phyloP scores from a whole-genome alignment of 176 grass and related monocot species.

The Echinochloa phyllopogon region DNA sequence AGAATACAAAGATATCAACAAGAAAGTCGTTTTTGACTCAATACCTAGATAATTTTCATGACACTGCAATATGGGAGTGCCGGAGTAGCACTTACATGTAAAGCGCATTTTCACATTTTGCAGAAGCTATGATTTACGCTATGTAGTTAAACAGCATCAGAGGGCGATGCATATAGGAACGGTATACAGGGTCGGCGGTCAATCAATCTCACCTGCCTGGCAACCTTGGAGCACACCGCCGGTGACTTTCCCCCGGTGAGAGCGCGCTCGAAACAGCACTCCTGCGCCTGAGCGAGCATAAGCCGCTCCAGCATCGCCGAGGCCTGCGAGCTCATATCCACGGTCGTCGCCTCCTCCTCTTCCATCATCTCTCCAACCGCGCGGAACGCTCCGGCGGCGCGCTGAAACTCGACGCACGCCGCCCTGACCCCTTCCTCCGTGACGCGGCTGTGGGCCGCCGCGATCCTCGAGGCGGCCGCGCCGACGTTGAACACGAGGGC shows the following conservation, averaged over 20 bases:
- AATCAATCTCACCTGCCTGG: conserved; percentile 63
- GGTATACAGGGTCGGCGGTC: neutral
- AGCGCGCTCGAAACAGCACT: conserved; percentile 88
- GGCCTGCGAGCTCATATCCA: conserved; percentile 72
- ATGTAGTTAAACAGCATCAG: neutral
- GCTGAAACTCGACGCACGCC: conserved; percentile 69
- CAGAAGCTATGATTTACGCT: neutral
- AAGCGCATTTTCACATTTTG: neutral
- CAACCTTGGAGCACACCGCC: conserved; percentile 72
- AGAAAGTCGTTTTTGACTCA: neutral
- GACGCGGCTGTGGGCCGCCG: conserved; percentile 45
- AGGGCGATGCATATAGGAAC: neutral
- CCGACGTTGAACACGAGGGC: conserved; percentile 74
- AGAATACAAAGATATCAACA: neutral
- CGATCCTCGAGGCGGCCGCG: conserved; percentile 63
- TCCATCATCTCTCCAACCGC: conserved; percentile 57
- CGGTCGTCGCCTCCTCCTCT: conserved; percentile 42
- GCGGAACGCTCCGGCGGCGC: conserved; percentile 64
- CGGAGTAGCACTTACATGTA: no score
- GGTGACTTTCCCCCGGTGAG: conserved; percentile 55
- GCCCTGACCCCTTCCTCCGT: conserved; percentile 57
- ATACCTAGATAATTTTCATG: neutral
- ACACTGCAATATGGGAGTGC: neutral
- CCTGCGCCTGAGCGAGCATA: conserved; percentile 93
- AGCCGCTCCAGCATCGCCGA: conserved; percentile 68